A percentile compares a stretch with the other conserved stretches of the same genome.
phyloP scores from a whole-genome alignment of 768 basidiomycete genomes.

The Termitomyces sp. region DNA sequence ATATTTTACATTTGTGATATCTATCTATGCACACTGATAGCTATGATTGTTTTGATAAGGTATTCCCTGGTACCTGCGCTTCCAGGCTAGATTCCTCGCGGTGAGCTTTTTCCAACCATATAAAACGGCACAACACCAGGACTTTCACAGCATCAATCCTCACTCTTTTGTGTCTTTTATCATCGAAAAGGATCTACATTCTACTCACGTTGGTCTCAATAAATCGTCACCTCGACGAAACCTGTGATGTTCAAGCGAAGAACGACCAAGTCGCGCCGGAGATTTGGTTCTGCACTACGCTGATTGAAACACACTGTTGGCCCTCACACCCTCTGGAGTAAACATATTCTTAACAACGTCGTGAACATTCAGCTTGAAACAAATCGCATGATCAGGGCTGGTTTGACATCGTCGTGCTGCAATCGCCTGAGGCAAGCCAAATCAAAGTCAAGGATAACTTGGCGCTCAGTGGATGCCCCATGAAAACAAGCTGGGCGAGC shows the following conservation, averaged over 20 bases:
- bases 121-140: background rate
- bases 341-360: conserved; percentile 15
- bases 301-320: background rate
- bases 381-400: conserved; percentile 18
- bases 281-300: conserved; percentile 22
- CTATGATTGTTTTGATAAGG: too few species aligned
- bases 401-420: conserved; percentile 27
- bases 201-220: too few species aligned
- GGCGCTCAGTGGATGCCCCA: conserved; percentile 23
- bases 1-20: too few species aligned
- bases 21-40: too few species aligned
- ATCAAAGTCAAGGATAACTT: conserved; percentile 21
- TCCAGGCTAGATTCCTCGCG: background rate
- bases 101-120: background rate
- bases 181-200: conserved; percentile 15
- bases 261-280: conserved; percentile 8
- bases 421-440: conserved; percentile 14
- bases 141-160: background rate
- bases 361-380: conserved; percentile 24
- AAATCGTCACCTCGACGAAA: background rate
- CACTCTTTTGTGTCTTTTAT: conserved; percentile 9
- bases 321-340: conserved; percentile 1
- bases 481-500: conserved; percentile 12
- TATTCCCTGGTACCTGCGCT: background rate
- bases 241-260: conserved; percentile 8